These are phyloP conservation scores for Drosera spatulata DNA, from an alignment of 179 eudicot genomes.

Conservation along the genomic window DNA sequence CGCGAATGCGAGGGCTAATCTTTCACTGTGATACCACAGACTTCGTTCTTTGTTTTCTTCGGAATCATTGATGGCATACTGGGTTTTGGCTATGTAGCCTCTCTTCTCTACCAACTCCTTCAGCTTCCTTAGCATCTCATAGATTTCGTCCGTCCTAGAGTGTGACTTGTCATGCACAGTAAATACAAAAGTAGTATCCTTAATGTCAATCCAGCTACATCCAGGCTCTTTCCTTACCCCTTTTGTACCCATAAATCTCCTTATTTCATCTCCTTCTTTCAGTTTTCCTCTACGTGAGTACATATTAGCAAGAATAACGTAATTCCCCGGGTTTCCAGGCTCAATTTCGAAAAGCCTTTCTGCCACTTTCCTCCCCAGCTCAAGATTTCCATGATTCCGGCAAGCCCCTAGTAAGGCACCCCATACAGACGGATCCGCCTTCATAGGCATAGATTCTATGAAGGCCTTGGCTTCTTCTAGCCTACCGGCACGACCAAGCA, in stretches of 20 bases:
- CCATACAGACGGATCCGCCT: slow-evolving; percentile 68
- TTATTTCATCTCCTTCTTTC: slow-evolving; percentile 50
- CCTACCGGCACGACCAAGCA: slow-evolving; percentile 64
- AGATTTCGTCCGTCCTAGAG: slow-evolving; percentile 52
- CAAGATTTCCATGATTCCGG: slow-evolving; percentile 52
- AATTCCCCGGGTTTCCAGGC: slow-evolving; percentile 69
- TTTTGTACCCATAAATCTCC: slow-evolving; percentile 61
- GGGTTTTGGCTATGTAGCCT: slow-evolving; percentile 58
- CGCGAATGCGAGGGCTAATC: slow-evolving; percentile 72
- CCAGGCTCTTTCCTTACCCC: slow-evolving; percentile 84
- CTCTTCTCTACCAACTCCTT: slow-evolving; percentile 36
- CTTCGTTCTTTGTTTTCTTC: slow-evolving; percentile 41
- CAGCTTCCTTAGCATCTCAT: slow-evolving; percentile 56
- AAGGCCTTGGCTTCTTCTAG: slow-evolving; percentile 46
- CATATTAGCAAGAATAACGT: slow-evolving; percentile 64
- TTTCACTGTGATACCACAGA: slow-evolving; percentile 51
- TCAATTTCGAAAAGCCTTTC: slow-evolving; percentile 44
- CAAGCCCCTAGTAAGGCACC: slow-evolving; percentile 87
- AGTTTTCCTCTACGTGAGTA: slow-evolving; percentile 77
- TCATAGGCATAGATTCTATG: slow-evolving; percentile 59
- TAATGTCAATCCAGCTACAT: slow-evolving; percentile 80
- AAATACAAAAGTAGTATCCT: slow-evolving; percentile 53
- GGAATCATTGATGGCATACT: slow-evolving; percentile 55
- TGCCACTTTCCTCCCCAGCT: slow-evolving; percentile 57
- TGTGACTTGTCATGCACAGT: slow-evolving; percentile 66